Evolutionary conservation across 257 asterid species (phyloP), one percentile per base, ranked within the genome.

Genomic region (Fraxinus excelsior): DNA sequence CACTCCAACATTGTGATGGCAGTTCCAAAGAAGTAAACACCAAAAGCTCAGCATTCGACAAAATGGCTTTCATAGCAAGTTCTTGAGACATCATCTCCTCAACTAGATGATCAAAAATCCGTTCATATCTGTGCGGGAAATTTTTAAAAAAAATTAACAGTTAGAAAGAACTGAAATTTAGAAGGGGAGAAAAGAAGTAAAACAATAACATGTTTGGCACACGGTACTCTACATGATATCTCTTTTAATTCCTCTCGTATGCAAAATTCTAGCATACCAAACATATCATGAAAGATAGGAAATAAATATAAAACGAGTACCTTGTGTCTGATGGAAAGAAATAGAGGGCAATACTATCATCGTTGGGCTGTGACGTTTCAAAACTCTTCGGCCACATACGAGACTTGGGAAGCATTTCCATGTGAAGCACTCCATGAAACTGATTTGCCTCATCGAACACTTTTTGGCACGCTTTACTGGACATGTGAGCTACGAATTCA

Each of bases 311-410:
- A 46, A 51, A 65, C 10, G 3, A 40, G 65, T 49, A 92, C 98
- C 97, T 89, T 71, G 16, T 79, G 62, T 83, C 72, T 4, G 85
- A 72, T 23, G 96, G 89, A 68, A 94, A 90, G 87, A 94, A 91
- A 84, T 89, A 94, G 60, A 92, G 90, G n/a, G 94, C 96, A 58
- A 92, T 94, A 76, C 71, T 74, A 28, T 87, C 91, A 70, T 79
- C 86, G 68, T 81, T 69, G 11, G 97, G 97, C 51, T 73, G 78
- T 46, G 82, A 69, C 25, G 7, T 84, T 79, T 53, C 29, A 74
- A 94, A 94, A 72, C 92, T 87, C 81, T 87, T 87, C 3, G 96
- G 98, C 98, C 97, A 91, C 69, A 91, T 80, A 23, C 75, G 84
- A 28, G 82, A 32, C 76, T 79, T 92, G 1, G 95, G 91, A 77